Conservation (phyloP, 2,329 filamentous ascomycete species). For the Hortaea werneckii region DNA sequence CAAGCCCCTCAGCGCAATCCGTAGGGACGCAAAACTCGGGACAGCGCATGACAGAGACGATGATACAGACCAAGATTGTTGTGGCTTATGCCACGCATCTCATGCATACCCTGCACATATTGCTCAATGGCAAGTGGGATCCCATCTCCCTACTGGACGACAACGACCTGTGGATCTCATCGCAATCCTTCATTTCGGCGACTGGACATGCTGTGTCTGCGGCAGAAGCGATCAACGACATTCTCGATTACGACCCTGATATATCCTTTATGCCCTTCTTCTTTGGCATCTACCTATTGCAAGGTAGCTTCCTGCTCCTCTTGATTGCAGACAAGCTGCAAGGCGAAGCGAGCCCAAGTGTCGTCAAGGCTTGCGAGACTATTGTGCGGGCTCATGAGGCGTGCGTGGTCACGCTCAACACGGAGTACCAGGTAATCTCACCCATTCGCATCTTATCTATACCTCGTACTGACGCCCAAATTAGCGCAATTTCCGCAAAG, state of each 20-base stretch:
- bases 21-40: conserved; percentile 37
- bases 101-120: conserved; percentile 86
- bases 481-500: conserved; percentile 85
- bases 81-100: conserved; percentile 85
- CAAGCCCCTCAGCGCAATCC: conserved; percentile 64
- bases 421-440: conserved; percentile 71
- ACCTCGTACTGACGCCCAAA: neutral
- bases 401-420: conserved; percentile 87
- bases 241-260: conserved; percentile 82
- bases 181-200: conserved; percentile 74
- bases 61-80: conserved; percentile 78
- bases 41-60: conserved; percentile 61
- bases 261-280: conserved; percentile 96
- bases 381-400: conserved; percentile 88
- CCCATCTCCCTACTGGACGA: conserved; percentile 84
- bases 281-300: conserved; percentile 85
- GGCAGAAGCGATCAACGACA: conserved; percentile 75
- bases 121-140: conserved; percentile 88
- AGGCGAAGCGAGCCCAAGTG: conserved; percentile 69
- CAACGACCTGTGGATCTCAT: conserved; percentile 88
- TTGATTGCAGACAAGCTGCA: conserved; percentile 85
- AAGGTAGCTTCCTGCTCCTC: conserved; percentile 78
- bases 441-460: neutral
- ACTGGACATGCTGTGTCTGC: conserved; percentile 83
- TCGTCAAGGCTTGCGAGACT: conserved; percentile 82